Evolutionary conservation across 2,329 filamentous ascomycete species (phyloP).

Genomic region (Calonectria crousiana): DNA sequence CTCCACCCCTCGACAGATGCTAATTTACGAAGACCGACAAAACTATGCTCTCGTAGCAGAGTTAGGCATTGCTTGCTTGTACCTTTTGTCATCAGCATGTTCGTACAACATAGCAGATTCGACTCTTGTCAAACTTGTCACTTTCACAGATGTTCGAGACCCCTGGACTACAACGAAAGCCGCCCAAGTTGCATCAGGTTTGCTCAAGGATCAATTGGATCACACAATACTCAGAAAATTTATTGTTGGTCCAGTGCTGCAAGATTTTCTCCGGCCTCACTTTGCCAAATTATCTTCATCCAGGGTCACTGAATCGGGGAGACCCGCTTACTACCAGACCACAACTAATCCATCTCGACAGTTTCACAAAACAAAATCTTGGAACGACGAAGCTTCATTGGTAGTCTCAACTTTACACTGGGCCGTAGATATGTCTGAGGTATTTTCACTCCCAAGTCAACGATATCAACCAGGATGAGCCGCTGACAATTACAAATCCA

Average conservation of each 20-base stretch:
- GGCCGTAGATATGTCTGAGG: slow-evolving; percentile 65
- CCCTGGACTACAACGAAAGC: slow-evolving; percentile 54
- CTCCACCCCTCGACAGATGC: no score
- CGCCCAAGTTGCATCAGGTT: slow-evolving; percentile 42
- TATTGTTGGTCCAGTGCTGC: slow-evolving; percentile 69
- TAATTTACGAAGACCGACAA: background rate
- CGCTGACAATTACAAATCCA: slow-evolving; percentile 6
- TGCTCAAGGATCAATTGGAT: slow-evolving; percentile 49
- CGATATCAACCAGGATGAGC: background rate
- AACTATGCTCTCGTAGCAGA: slow-evolving; percentile 34
- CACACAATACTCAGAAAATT: slow-evolving; percentile 47
- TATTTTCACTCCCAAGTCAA: slow-evolving; percentile 47
- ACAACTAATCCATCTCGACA: slow-evolving; percentile 8
- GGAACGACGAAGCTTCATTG: slow-evolving; percentile 40
- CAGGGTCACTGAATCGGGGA: slow-evolving; percentile 44
- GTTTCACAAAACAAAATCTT: slow-evolving; percentile 28
- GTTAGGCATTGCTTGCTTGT: slow-evolving; percentile 45
- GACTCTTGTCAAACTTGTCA: slow-evolving; percentile 47
- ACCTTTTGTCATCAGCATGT: slow-evolving; percentile 35
- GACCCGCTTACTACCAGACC: slow-evolving; percentile 43
- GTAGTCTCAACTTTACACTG: slow-evolving; percentile 56
- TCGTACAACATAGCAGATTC: slow-evolving; percentile 24
- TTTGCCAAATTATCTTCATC: slow-evolving; percentile 69
- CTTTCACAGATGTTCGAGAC: slow-evolving; percentile 48
- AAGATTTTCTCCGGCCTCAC: slow-evolving; percentile 73